A percentile compares a stretch with the other conserved stretches of the same genome.
Evolutionary conservation across 129 eudicot species (phyloP).

Genomic region (Artemisia tridentata): DNA sequence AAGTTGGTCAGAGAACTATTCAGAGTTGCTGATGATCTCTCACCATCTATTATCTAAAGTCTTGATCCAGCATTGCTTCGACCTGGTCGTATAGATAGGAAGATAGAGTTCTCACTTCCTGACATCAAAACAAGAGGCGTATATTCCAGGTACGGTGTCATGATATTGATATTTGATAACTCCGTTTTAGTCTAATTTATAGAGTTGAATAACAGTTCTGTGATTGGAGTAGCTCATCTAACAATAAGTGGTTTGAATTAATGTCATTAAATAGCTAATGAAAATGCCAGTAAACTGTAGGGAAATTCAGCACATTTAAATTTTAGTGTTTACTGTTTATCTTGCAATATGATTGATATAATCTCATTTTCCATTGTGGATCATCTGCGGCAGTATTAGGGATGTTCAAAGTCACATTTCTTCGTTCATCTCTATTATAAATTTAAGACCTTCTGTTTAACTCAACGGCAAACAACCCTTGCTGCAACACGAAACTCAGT

Average conservation of each 20-base stretch:
- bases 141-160: constrained; percentile 52
- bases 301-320: no score
- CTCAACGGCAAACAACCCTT: no score
- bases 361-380: no score
- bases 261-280: neutral
- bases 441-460: no score
- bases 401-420: no score
- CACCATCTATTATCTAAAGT: constrained; percentile 91
- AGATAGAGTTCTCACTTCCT: constrained; percentile 86
- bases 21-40: constrained; percentile 91
- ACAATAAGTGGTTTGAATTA: neutral
- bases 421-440: no score
- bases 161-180: neutral
- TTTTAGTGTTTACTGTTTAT: no score
- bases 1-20: constrained; percentile 92
- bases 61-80: constrained; percentile 95
- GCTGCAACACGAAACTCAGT: no score
- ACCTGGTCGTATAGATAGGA: no score
- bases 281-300: no score
- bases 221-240: neutral
- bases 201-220: neutral
- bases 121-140: constrained; percentile 82
- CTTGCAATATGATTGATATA: no score
- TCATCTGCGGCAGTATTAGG: no score
- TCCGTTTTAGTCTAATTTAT: neutral